Base-by-base conservation (phyloP, 2,329 filamentous ascomycete genomes). In the Xylaria sp. region DNA sequence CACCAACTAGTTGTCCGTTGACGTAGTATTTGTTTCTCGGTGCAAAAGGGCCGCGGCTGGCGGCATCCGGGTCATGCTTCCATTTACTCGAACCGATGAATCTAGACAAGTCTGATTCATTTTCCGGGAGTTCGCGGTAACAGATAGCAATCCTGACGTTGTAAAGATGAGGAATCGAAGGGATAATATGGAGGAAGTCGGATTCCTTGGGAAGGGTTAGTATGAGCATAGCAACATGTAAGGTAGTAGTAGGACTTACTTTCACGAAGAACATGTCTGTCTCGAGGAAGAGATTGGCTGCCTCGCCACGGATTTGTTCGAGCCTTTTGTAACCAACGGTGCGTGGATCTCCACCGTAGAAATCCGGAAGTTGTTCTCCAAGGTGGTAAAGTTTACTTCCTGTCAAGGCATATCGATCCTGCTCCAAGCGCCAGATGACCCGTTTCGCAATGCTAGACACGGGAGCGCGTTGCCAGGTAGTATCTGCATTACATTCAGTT, bases 201-300 rank as follows among this genome's bases (percentile, higher is more conserved):
- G 88, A 89, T 61, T 88, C 81, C 88, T 90, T 71, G 19, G 11
- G 36, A 21, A 73, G 45, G 54, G 69, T 77, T 51, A 76, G 61
- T 57, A 69, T 6, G 36, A 30, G 14, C 9, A 39, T 4, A 12
- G 19, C 1, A 27, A 19, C 27, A 6, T 8, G n/a, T 12, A n/a
- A 21, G 39, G 30, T 8, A 7, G 12, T 27, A 32, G 32, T 4
- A 2, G 4, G 63, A 67, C 82, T 69, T 79, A 90, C 88, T 83
- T 89, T 90, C 70, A 91, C 85, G 73, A 91, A 90, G 76, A 91
- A 91, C 83, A 90, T 84, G 72, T 90, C 86, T 75, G 86, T 85
- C 19, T 83, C 82, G 68, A 83, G 78, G 76, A 90, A 89, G 72
- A 82, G 83, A 64, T 85, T 81, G 79, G 82, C 83, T 14, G 86